Base-by-base conservation (phyloP, 495 filamentous ascomycete species). In the Penicillium ucsense region DNA sequence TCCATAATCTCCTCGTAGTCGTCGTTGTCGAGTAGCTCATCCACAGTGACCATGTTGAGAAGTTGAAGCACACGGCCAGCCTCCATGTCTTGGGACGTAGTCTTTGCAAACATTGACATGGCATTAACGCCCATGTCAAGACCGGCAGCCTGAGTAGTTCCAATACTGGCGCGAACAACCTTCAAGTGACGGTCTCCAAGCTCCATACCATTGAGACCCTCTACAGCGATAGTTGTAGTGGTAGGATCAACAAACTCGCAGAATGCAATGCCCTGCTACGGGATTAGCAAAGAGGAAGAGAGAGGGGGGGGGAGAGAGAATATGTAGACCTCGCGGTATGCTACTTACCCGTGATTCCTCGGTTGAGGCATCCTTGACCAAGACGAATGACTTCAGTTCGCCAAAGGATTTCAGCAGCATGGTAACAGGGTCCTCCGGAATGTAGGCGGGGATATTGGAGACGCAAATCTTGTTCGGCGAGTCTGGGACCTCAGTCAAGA, bases 31-130 rank as follows among this genome's bases (percentile, higher is more conserved):
- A 96, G 84, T 11, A 99, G 74, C 67, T 99, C 92, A 48, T 97
- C 94, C 0, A 88, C 75, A 0, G 92, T 99, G 28, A 97, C 90
- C 92, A 97, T 97, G 68, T 99, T 99, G 55, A 97, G 71, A 38
- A 99, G 69, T 66, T 94, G 88, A 49, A 99, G 59, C 9, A 99
- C 90, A 38, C 89, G 79, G 47, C 83, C 80, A 38, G 79, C 79
- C 49, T 90, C 86, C 35, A 85, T 62, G 49, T 89, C 84, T 38
- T 76, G 74, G 32, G 85, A 86, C 6, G 86, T 91, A 34, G 91
- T 95, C 38, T 90, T 89, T 32, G 92, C 92, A 59, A 99, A 89
- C 87, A 97, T 90, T 31, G 89, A 92, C 88, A 99, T 97, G 51
- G 91, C 94, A 52, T 94, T 95, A 50, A 97, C 90, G 29, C 90